Base-by-base conservation (phyloP, 108 stramenopile genomes). In the Cyclotella sp. region DNA sequence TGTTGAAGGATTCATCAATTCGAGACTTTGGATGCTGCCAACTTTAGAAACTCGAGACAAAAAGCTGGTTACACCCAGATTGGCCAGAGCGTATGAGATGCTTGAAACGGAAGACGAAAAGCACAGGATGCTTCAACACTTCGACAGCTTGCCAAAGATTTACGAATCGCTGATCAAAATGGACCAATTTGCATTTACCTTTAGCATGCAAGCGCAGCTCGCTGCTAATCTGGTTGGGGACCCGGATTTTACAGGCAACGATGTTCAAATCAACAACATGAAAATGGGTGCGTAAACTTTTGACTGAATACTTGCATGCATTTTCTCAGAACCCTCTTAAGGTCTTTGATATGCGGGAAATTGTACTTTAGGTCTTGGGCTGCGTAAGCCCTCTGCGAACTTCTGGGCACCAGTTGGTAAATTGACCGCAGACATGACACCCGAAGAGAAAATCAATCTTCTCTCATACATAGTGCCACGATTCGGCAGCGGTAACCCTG, bases 401-500 rank as follows among this genome's bases (percentile, higher is more conserved):
- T 92, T 97, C 63, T 97, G 97, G 97, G 83, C 72, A 44, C 94
- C 94, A 22, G 87, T 97, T 12, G 97, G 97, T 45, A 83, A 89
- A 75, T 57, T 82, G n/a, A 97, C 97, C 19, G 82, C 76, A 12
- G 84, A 84, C 11, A 90, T 97, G 86, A 81, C 84, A 9, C 86
- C 94, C 11, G 93, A 94, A 57, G 96, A 96, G 24, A 92, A 95
- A 65, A 90, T 97, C 57, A 91, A 89, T 64, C 88, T 97, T 28
- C 78, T 97, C 19, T 83, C 90, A 39, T 90, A 93, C 68, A 77
- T 95, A 53, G 93, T 97, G 46, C 94, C 93, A 55, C 78, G 90
- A 42, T 96, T 95, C 61, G 91, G 86, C 39, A 91, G 89, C 61
- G 84, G 70, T 9, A 68, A 89, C 47, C 72, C 86, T 14, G 88